Evolutionary conservation across 2,329 filamentous ascomycete species (phyloP).

Genomic region (Blumeria hordei): DNA sequence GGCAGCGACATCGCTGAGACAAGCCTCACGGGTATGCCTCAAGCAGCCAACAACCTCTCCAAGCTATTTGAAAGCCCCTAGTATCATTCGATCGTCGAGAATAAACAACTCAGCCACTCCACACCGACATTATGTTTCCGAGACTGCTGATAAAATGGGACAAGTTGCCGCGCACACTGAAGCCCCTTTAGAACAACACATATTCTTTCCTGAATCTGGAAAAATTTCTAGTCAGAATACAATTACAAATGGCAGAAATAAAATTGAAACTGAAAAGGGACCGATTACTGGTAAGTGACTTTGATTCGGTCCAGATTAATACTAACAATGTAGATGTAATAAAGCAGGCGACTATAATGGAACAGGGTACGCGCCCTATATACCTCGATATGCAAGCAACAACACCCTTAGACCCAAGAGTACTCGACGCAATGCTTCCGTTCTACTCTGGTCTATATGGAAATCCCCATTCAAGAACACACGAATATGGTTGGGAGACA

Average conservation of each 20-base stretch:
- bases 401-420: constrained; percentile 79
- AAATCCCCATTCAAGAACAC: constrained; percentile 90
- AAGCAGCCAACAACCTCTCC: constrained; percentile 10
- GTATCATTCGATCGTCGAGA: constrained; percentile 6
- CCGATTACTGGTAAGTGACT: constrained; percentile 40
- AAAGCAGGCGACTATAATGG: constrained; percentile 80
- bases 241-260: constrained; percentile 10
- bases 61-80: constrained; percentile 9
- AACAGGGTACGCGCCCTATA: constrained; percentile 77
- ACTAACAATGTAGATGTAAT: constrained; percentile 33
- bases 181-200: constrained; percentile 67
- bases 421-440: constrained; percentile 89
- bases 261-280: constrained; percentile 41
- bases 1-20: constrained; percentile 13
- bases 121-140: constrained; percentile 54
- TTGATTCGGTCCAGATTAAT: constrained; percentile 2
- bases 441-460: constrained; percentile 85
- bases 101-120: constrained; percentile 8
- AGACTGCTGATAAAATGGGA: constrained; percentile 55
- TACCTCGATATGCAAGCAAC: constrained; percentile 98
- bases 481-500: constrained; percentile 96
- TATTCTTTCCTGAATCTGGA: constrained; percentile 35
- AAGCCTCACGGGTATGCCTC: constrained; percentile 14
- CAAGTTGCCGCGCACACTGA: constrained; percentile 64
- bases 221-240: constrained; percentile 11